phyloP scores from a whole-genome alignment of 306 rosid genomes.

The Erythrophleum fordii region DNA sequence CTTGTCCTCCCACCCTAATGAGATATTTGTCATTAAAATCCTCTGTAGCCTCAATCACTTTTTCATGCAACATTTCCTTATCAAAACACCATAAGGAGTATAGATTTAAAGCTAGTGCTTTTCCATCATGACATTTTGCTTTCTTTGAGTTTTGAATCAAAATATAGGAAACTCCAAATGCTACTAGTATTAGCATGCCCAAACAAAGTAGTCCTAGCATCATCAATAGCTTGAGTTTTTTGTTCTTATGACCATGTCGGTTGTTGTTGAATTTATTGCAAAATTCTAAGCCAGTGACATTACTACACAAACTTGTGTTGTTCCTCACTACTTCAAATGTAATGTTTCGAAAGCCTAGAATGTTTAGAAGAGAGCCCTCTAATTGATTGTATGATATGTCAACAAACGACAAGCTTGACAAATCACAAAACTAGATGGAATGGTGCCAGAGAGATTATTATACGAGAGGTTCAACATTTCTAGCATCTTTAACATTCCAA shows the following conservation, averaged over 20 bases:
- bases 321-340: conserved; percentile 19
- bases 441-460: conserved; percentile 41
- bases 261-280: neutral
- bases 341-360: neutral
- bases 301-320: conserved; percentile 30
- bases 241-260: neutral
- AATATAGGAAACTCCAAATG: neutral
- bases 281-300: conserved; percentile 13
- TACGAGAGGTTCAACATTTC: conserved; percentile 50
- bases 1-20: conserved; percentile 1
- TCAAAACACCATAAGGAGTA: conserved; percentile 29
- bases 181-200: neutral
- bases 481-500: conserved; percentile 30
- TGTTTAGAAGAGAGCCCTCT: conserved; percentile 34
- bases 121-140: neutral
- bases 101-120: neutral
- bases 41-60: neutral
- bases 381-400: conserved; percentile 43
- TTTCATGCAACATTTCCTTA: conserved; percentile 13
- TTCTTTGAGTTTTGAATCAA: neutral
- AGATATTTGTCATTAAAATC: neutral
- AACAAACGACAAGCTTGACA: conserved; percentile 41
- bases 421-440: conserved; percentile 36
- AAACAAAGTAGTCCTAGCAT: neutral
- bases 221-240: neutral